phyloP scores from a whole-genome alignment of 352 stramenopile species.

The Thraustochytrium sp. region DNA sequence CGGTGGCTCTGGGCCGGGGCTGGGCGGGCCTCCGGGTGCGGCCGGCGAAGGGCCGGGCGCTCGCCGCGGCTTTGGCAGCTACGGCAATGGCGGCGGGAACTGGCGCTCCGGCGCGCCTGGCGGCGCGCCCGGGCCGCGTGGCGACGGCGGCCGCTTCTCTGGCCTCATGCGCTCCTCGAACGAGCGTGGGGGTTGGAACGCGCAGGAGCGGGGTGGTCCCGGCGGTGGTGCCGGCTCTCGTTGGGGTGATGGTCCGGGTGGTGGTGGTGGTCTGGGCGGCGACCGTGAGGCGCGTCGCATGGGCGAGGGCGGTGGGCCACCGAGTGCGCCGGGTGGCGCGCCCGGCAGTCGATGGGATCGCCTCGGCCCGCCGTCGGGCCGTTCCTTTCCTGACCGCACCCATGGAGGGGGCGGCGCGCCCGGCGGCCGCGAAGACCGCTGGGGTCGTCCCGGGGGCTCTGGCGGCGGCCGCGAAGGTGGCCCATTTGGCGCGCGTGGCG shows the following conservation, averaged over 20 bases:
- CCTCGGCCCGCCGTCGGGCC: neutral
- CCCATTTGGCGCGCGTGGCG: neutral
- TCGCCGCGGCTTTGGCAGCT: neutral
- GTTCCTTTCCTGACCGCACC: neutral
- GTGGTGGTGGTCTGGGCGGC: neutral
- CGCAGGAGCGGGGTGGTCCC: neutral
- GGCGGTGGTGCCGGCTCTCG: neutral
- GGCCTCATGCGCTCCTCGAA: neutral
- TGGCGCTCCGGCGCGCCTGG: neutral
- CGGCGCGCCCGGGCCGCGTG: neutral
- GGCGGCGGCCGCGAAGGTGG: neutral
- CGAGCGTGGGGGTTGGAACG: neutral
- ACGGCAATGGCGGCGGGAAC: neutral
- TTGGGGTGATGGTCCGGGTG: neutral
- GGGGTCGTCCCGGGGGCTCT: neutral
- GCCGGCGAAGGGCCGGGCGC: too few species aligned
- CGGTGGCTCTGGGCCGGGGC: too few species aligned
- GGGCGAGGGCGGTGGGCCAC: neutral
- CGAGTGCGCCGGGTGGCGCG: too few species aligned
- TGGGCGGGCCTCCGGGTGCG: too few species aligned
- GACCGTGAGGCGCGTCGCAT: neutral
- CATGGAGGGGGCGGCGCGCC: neutral
- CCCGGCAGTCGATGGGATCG: constrained; percentile 32
- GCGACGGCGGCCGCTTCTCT: neutral
- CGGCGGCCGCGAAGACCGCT: neutral